phyloP scores from a whole-genome alignment of 1,139 yeast species.

The Debaryomyces udenii region DNA sequence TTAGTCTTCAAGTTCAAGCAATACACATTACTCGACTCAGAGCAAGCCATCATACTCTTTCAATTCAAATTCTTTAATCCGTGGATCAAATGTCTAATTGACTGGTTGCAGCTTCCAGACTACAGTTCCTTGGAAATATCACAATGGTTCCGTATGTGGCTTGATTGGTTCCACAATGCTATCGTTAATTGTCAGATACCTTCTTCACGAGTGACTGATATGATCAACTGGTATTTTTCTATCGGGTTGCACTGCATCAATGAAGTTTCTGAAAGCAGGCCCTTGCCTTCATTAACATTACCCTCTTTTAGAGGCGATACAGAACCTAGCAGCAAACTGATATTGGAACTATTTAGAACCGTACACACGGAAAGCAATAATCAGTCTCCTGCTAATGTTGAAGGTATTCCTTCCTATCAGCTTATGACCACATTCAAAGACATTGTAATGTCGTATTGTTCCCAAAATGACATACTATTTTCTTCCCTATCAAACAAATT shows the following conservation, averaged over 20 bases:
- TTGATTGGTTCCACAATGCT: constrained; percentile 12
- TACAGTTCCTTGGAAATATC: constrained; percentile 10
- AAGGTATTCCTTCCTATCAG: constrained; percentile 36
- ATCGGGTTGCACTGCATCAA: constrained; percentile 19
- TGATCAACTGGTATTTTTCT: constrained; percentile 33
- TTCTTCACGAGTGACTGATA: constrained; percentile 4
- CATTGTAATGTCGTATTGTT: constrained; percentile 37
- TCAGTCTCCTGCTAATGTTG: constrained; percentile 14
- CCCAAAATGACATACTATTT: constrained; percentile 28
- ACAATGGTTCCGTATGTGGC: constrained; percentile 21
- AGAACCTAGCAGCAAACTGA: constrained; percentile 12
- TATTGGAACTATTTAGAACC: constrained; percentile 12
- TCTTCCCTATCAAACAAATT: constrained; percentile 18
- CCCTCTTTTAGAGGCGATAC: constrained; percentile 22
- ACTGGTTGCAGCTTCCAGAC: constrained; percentile 2
- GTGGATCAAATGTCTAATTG: constrained; percentile 18
- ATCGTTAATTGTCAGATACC: neutral
- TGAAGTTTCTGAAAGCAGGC: constrained; percentile 1
- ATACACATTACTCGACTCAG: constrained; percentile 1
- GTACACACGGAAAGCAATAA: neutral
- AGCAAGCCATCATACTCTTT: constrained; percentile 18
- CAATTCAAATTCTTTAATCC: constrained; percentile 39
- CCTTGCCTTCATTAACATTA: constrained; percentile 10
- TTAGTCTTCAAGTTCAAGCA: constrained; percentile 9
- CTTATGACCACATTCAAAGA: constrained; percentile 41